Base-by-base conservation (phyloP, 2,329 filamentous ascomycete species). In the Emergomyces pasteurianus region DNA sequence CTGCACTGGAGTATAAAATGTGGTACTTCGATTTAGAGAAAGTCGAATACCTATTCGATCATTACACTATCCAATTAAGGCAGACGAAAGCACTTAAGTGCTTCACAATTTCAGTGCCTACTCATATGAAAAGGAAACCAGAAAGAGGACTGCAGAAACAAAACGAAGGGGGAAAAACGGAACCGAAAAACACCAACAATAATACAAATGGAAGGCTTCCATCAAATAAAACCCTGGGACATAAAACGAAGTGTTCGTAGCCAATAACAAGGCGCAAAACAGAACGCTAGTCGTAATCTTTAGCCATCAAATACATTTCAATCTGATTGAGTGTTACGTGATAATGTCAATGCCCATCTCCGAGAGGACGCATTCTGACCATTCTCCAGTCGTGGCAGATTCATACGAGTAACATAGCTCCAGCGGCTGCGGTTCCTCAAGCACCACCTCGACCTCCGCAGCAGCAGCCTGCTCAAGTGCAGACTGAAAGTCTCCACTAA, bases 401-500 rank as follows among this genome's bases (percentile, higher is more conserved):
- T 34, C 38, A 34, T 57, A 16, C 8, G 54, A 57, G 23, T 9
- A 12, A 57, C 23, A 34, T n/a, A 46, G 23, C 18, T 57, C 54
- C 38, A 57, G n/a, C 1, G 53, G n/a, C 6, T 38, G n/a, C 23
- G 23, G 53, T 28, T 28, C 34, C 18, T 57, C 54, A 34, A 5
- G 8, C 26, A 55, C 34, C 34, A 23, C 6, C 9, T 40, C 57
- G 16, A 43, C 18, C 21, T 49, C 16, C 14, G 42, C 46, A 16
- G 59, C 56, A 34, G 55, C 61, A 26, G 43, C 57, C 34, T 58
- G 36, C 21, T 55, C 34, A 40, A 65, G 54, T 4, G 60, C 61
- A n/a, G n/a, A 42, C 54, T 56, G 60, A 38, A 64, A 65, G n/a
- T 64, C 60, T 10, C 28, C 31, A 8, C 40, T 62, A 46, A 65